These are phyloP conservation scores for Cladosporium sp. DNA, from an alignment of 2,329 filamentous ascomycete genomes.

Conservation along the genomic window DNA sequence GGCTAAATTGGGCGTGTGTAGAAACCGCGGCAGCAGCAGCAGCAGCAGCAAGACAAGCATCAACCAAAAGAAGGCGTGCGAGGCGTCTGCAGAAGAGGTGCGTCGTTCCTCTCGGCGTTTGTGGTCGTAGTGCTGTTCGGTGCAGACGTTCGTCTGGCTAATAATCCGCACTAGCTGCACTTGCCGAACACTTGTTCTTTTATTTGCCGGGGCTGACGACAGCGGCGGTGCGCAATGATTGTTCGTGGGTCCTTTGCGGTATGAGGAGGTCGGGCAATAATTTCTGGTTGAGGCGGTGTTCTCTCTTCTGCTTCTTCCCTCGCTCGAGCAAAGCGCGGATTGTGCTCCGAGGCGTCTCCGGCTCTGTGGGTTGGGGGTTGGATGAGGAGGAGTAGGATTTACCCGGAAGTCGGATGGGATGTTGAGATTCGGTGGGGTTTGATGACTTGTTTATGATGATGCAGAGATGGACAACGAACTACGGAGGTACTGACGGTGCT, in stretches of 20 bases:
- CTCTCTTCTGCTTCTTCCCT: background rate
- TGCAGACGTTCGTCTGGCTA: background rate
- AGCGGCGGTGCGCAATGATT: background rate
- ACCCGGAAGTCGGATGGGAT: too few relatives aligned
- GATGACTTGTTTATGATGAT: too few relatives aligned
- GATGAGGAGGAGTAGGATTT: too few relatives aligned
- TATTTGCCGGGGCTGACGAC: background rate
- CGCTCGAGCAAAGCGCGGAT: background rate
- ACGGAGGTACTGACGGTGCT: too few relatives aligned
- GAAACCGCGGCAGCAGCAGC: too few relatives aligned
- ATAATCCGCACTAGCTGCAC: background rate
- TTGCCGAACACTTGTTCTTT: slow-evolving; percentile 5
- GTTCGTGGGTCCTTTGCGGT: background rate
- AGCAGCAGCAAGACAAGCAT: background rate
- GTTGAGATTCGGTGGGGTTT: too few relatives aligned
- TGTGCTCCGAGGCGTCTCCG: too few relatives aligned
- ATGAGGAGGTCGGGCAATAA: background rate
- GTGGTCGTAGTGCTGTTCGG: background rate
- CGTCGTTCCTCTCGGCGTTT: slow-evolving; percentile 3
- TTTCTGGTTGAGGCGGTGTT: background rate
- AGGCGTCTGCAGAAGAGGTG: background rate
- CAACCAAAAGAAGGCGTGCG: background rate
- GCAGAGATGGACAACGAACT: too few relatives aligned
- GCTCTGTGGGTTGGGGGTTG: too few relatives aligned
- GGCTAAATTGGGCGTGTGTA: background rate